Base-by-base conservation (phyloP, 345 rosid species). In the Sonneratia caseolaris region DNA sequence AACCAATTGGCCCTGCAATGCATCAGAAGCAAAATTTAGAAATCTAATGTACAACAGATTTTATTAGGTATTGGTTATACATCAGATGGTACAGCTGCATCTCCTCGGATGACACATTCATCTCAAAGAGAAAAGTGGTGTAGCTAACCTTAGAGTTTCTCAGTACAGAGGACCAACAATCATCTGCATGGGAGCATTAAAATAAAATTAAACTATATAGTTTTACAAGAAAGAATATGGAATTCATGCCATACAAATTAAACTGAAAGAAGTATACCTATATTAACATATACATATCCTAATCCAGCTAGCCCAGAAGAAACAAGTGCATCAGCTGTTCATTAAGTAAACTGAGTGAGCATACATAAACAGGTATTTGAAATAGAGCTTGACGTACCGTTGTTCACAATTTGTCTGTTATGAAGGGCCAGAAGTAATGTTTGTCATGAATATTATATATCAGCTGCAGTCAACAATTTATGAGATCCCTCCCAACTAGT, bases 241-340 rank as follows among this genome's bases (percentile, higher is more conserved):
- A 19, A 66, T 12, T 13, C 3, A 62, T 27, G 38, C 8, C 7
- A 13, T 6, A 27, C 1, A 62, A 35, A 62, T 27, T 24, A 24
- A 14, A 32, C 37, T 13, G 37, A 27, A 27, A 13, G 69, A 74
- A 45, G 37, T 66, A 32, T 88, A 95, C 97, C 99, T 73, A 95
- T 95, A 79, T 95, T 95, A 70, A 95, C 82, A 78, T 88, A 80
- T 10, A 75, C 78, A 76, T 95, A 95, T 70, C 99, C 99, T 76
- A 95, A 82, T 72, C 86, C 87, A 70, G 99, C 96, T 86, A 95
- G 81, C 73, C 99, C 99, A 18, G 96, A 85, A 36, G 97, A 90
- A 72, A 92, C 45, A 71, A 95, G 89, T 14, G 99, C 97, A 77
- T 92, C 96, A 77, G 94, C 99, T 95, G 91, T 68, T 67, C 71